phyloP scores from a whole-genome alignment of 768 basidiomycete species.

The Russula emetica region DNA sequence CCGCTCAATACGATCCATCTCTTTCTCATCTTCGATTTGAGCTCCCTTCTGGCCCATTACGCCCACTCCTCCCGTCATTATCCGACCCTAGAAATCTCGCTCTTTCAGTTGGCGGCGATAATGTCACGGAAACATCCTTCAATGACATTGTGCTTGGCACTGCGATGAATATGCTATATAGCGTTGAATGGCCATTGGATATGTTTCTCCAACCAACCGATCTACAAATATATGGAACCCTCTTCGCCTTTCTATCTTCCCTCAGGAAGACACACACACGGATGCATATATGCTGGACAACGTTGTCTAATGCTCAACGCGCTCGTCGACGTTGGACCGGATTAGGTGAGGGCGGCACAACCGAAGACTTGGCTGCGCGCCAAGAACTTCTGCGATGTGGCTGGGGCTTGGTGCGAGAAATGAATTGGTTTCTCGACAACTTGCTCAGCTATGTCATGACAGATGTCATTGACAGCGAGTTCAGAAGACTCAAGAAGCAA shows the following conservation, averaged over 20 bases:
- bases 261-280: slow-evolving; percentile 79
- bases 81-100: slow-evolving; percentile 39
- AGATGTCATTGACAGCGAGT: slow-evolving; percentile 86
- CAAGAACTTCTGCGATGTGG: slow-evolving; percentile 66
- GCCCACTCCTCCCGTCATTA: slow-evolving; percentile 77
- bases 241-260: slow-evolving; percentile 81
- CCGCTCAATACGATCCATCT: slow-evolving; percentile 80
- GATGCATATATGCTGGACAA: slow-evolving; percentile 78
- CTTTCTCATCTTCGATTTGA: slow-evolving; percentile 69
- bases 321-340: slow-evolving; percentile 83
- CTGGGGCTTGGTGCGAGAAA: slow-evolving; percentile 83
- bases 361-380: slow-evolving; percentile 61
- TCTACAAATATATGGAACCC: slow-evolving; percentile 63
- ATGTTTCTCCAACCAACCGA: slow-evolving; percentile 79
- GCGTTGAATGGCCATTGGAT: slow-evolving; percentile 82
- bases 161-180: slow-evolving; percentile 63
- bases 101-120: slow-evolving; percentile 38
- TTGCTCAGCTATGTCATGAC: slow-evolving; percentile 82
- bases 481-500: slow-evolving; percentile 60
- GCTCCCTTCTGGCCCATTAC: slow-evolving; percentile 75
- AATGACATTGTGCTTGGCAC: slow-evolving; percentile 78
- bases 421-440: slow-evolving; percentile 89
- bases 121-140: slow-evolving; percentile 49
- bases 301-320: slow-evolving; percentile 80
- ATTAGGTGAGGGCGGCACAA: slow-evolving; percentile 78